Evolutionary conservation across 1,284 basidiomycete species (phyloP), one percentile per base, ranked within the genome.

Genomic region (Austroboletus niveus): DNA sequence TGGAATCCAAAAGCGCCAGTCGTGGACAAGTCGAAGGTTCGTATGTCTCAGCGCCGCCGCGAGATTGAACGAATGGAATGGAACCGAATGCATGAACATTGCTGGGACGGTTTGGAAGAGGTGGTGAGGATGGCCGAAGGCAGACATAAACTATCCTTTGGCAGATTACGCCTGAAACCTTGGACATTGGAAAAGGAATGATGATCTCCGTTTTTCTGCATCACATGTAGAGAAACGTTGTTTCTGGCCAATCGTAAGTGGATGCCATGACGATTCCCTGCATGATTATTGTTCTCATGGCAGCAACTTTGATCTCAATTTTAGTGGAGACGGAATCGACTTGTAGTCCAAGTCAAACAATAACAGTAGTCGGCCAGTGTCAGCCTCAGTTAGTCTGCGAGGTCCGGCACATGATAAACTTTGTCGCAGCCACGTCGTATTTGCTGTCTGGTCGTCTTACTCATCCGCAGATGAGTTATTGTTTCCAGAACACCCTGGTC

Each of bases 1-100:
- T 86, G 84, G 85, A 71, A 77, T 38, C 71, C 79, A 5, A 69
- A 75, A 40, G 65, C 72, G 24, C 56, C 61, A 11, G 57, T 56
- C 14, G 56, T 55, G 42, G 67, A 73, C 49, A 60, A 60, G 22
- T 48, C 53, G 34, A 57, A 48, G 42, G 30, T 53, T 31, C 47
- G 48, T 54, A 22, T 32, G 20, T 15, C 48, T 42, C 44, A 8
- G 17, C 54, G 49, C 17, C 14, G 36, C n/a, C 56, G 49, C 22
- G 53, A 62, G 31, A 45, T 53, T n/a, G 34, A 45, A 12, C 59
- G 54, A 24, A 54, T 61, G 45, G 46, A 57, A 52, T 54, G 20
- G 40, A 55, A 46, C 42, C 47, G 48, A 41, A 2, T 60, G 24
- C 56, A 69, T 35, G 68, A 70, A 34, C 60, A 20, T 17, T 68